These are phyloP conservation scores for Podaxis pistillaris DNA, from an alignment of 768 basidiomycete genomes.

Conservation along the genomic window DNA sequence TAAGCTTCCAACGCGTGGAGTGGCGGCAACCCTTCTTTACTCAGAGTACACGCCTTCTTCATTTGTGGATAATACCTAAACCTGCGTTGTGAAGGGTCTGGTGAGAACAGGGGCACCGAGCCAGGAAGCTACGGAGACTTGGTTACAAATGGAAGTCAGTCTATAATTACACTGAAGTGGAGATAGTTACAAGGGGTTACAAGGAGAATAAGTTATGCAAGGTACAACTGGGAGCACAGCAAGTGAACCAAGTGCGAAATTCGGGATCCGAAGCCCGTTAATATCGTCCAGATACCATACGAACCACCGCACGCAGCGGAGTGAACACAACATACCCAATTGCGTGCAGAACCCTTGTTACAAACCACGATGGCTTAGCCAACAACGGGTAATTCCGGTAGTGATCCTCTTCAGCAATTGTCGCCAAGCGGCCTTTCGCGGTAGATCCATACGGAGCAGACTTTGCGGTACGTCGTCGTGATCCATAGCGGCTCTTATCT, in stretches of 20 bases:
- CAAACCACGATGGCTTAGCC: neutral
- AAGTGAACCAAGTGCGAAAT: neutral
- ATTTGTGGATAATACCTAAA: neutral
- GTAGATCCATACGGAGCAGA: neutral
- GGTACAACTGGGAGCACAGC: neutral
- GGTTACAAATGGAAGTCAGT: neutral
- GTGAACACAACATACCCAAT: neutral
- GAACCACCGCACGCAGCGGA: neutral
- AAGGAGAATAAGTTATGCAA: neutral
- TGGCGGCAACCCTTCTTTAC: neutral
- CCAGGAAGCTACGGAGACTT: neutral
- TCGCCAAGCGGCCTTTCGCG: neutral
- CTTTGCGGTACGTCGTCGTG: neutral
- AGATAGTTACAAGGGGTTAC: neutral
- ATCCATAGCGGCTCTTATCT: neutral
- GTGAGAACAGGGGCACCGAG: neutral
- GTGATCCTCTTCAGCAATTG: conserved; percentile 23
- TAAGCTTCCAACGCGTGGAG: too few relatives aligned
- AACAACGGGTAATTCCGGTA: neutral
- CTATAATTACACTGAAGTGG: neutral
- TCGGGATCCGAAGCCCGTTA: neutral
- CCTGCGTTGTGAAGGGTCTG: neutral
- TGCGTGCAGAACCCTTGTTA: neutral
- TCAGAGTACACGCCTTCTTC: neutral
- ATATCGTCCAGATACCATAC: conserved; percentile 5